Percentiles rank a stretch among this genome's conserved stretches.
phyloP scores from a whole-genome alignment of 2,329 filamentous ascomycete species.

The Colletotrichum lini region DNA sequence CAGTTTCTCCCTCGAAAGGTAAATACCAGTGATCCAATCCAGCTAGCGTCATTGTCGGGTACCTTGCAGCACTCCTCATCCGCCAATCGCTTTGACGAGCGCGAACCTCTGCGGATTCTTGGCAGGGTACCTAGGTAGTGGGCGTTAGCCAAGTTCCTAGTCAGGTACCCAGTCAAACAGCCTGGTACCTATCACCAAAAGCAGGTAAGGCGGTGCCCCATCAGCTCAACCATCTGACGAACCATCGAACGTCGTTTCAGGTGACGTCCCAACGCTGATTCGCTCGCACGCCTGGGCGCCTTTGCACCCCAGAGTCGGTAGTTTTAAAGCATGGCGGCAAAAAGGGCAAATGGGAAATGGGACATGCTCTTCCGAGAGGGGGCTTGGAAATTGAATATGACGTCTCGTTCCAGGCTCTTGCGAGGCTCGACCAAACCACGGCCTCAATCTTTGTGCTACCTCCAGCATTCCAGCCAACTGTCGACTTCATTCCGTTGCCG shows the following conservation, averaged over 20 bases:
- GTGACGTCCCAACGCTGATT: constrained; percentile 31
- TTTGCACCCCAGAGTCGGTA: not conserved
- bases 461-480: not conserved
- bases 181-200: not conserved
- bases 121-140: too few species aligned
- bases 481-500: not conserved
- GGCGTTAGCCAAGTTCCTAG: too few species aligned
- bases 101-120: not conserved
- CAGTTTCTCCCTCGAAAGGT: not conserved
- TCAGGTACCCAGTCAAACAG: not conserved
- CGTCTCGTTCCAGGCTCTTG: constrained; percentile 4
- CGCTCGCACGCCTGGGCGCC: constrained; percentile 1
- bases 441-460: not conserved
- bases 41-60: constrained; percentile 25
- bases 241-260: constrained; percentile 39
- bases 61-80: constrained; percentile 41
- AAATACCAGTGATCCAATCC: not conserved
- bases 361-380: not conserved
- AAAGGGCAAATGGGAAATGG: constrained; percentile 16
- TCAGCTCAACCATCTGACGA: constrained; percentile 27
- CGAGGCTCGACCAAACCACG: not conserved
- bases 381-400: constrained; percentile 33
- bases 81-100: constrained; percentile 31
- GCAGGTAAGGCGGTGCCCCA: not conserved
- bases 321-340: constrained; percentile 17